phyloP scores from a whole-genome alignment of 805 yeast genomes.

The Yamadazyma kitorensis region DNA sequence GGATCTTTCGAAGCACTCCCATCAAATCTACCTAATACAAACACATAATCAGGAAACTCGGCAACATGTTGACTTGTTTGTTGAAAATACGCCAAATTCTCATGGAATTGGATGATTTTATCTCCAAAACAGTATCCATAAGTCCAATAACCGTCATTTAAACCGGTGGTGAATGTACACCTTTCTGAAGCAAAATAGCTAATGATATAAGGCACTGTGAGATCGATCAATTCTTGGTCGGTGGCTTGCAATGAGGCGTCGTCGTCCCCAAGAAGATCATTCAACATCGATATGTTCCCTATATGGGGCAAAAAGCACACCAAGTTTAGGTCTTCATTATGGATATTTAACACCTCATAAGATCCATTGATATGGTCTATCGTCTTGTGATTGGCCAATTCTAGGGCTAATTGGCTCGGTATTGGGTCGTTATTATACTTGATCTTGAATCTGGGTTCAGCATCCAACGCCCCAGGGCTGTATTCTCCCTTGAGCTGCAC shows the following conservation, averaged over 20 bases:
- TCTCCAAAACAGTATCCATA: conserved; percentile 50
- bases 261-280: not conserved
- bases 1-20: conserved; percentile 15
- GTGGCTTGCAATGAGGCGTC: not conserved
- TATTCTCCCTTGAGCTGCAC: not conserved
- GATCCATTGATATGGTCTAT: conserved; percentile 1
- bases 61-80: conserved; percentile 29
- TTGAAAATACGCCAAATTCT: conserved; percentile 20
- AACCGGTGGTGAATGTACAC: conserved; percentile 24
- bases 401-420: conserved; percentile 1
- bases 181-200: conserved; percentile 17
- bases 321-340: conserved; percentile 5
- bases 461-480: not conserved
- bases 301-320: conserved; percentile 11
- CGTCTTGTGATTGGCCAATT: not conserved
- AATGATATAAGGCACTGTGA: conserved; percentile 1
- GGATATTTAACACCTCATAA: conserved; percentile 9
- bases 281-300: not conserved
- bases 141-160: conserved; percentile 51
- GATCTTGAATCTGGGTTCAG: conserved; percentile 10
- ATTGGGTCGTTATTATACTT: conserved; percentile 6
- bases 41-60: conserved; percentile 29
- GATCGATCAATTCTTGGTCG: conserved; percentile 12
- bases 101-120: conserved; percentile 49
- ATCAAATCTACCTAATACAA: conserved; percentile 35